Conservation (phyloP, 1,284 basidiomycete species). For the Puccinia novopanici region DNA sequence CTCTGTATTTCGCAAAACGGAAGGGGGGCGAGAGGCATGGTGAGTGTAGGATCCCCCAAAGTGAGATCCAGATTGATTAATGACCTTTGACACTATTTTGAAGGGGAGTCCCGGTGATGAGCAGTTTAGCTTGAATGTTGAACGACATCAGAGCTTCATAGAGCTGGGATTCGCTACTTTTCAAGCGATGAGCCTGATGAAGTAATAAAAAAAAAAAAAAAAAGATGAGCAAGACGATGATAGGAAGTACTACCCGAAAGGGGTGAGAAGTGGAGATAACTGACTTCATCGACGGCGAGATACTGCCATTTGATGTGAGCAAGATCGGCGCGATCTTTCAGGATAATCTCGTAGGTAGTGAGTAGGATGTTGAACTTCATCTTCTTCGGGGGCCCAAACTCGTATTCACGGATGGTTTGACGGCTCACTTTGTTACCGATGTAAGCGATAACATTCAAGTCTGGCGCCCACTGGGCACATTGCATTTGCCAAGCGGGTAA, state of each 20-base stretch:
- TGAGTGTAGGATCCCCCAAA: neutral
- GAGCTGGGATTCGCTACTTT: constrained; percentile 95
- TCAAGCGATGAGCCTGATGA: constrained; percentile 84
- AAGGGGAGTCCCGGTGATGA: constrained; percentile 96
- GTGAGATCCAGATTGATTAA: constrained; percentile 53
- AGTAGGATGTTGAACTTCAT: constrained; percentile 95
- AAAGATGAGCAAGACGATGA: neutral
- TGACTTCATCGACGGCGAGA: constrained; percentile 89
- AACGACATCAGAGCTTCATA: constrained; percentile 92
- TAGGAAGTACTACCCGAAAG: neutral
- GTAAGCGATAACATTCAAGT: constrained; percentile 94
- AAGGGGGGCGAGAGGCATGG: neutral
- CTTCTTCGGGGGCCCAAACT: constrained; percentile 81
- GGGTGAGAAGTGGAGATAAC: constrained; percentile 51
- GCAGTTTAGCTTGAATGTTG: constrained; percentile 82
- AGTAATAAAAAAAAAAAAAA: too few relatives aligned
- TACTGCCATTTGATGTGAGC: constrained; percentile 96
- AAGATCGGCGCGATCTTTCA: constrained; percentile 86
- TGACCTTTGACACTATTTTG: constrained; percentile 98
- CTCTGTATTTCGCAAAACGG: constrained; percentile 65
- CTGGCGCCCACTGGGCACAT: constrained; percentile 92
- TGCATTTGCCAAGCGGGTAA: constrained; percentile 98
- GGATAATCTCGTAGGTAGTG: constrained; percentile 94
- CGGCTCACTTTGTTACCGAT: constrained; percentile 86
- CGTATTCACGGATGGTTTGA: constrained; percentile 86